Percentiles rank a stretch among this genome's conserved stretches.
These are phyloP conservation scores for Epichloe festucae DNA, from an alignment of 2,329 filamentous ascomycete species.

Conservation along the genomic window DNA sequence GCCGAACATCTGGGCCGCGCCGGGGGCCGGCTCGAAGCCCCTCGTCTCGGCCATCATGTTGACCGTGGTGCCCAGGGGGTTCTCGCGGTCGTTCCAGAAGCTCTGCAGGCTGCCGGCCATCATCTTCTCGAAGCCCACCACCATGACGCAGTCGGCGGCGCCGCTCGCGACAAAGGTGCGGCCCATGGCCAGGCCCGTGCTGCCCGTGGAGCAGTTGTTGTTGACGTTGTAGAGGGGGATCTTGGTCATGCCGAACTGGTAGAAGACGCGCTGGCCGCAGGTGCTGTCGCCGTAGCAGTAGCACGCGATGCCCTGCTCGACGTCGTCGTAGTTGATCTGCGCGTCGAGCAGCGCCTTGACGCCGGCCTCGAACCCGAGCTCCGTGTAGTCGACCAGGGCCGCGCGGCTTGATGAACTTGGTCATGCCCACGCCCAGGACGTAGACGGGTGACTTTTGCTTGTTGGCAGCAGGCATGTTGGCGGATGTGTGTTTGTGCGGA, in stretches of 20 bases:
- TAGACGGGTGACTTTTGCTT: constrained; percentile 50
- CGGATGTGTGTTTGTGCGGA: neutral
- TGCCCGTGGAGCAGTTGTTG: constrained; percentile 97
- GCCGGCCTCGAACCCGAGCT: constrained; percentile 85
- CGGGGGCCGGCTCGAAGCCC: constrained; percentile 71
- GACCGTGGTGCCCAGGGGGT: constrained; percentile 60
- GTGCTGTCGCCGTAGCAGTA: constrained; percentile 96
- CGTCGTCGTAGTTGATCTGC: constrained; percentile 91
- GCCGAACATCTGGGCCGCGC: constrained; percentile 86
- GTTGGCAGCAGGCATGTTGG: constrained; percentile 34
- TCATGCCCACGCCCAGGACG: constrained; percentile 96
- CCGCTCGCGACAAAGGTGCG: constrained; percentile 68
- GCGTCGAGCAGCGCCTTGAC: constrained; percentile 77
- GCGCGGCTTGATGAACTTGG: constrained; percentile 95
- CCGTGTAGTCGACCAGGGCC: constrained; percentile 91
- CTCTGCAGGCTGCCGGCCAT: constrained; percentile 74
- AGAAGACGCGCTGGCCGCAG: constrained; percentile 92
- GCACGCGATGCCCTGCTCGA: constrained; percentile 90
- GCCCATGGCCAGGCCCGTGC: constrained; percentile 75
- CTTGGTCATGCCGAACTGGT: constrained; percentile 94
- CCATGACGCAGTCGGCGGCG: constrained; percentile 74
- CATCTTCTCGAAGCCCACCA: constrained; percentile 98
- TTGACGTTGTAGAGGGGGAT: constrained; percentile 98
- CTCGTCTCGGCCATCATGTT: constrained; percentile 75
- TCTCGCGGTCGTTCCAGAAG: constrained; percentile 75